phyloP scores from a whole-genome alignment of 2,329 filamentous ascomycete species.

The Pestalotiopsis sp. region DNA sequence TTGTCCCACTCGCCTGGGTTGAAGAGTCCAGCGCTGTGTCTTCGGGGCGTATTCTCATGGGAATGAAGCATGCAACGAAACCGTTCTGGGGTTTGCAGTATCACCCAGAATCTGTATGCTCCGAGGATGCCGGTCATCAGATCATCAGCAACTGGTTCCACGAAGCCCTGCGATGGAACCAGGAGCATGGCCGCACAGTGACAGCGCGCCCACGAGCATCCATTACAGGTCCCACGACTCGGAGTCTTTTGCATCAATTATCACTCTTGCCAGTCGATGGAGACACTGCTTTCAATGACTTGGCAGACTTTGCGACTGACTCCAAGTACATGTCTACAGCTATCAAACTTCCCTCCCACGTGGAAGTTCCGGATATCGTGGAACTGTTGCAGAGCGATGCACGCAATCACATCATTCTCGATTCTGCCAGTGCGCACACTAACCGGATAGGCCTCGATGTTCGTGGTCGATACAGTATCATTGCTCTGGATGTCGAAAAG shows the following conservation, averaged over 20 bases:
- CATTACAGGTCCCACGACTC: conserved; percentile 28
- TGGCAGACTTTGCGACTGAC: conserved; percentile 17
- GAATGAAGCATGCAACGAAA: conserved; percentile 64
- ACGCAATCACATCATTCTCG: conserved; percentile 58
- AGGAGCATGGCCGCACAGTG: conserved; percentile 16
- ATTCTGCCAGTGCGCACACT: conserved; percentile 59
- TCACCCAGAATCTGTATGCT: conserved; percentile 88
- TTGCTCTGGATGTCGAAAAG: conserved; percentile 65
- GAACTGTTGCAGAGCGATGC: conserved; percentile 47
- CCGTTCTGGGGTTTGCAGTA: conserved; percentile 91
- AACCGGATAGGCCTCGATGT: conserved; percentile 45
- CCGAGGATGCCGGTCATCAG: conserved; percentile 64
- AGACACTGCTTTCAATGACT: neutral
- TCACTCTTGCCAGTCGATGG: neutral
- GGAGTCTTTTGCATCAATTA: conserved; percentile 34
- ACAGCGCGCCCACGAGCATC: neutral
- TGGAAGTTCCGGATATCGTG: conserved; percentile 57
- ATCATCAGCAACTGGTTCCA: conserved; percentile 79
- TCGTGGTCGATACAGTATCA: conserved; percentile 71
- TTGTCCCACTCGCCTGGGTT: conserved; percentile 67
- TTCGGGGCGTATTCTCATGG: conserved; percentile 72
- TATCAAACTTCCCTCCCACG: conserved; percentile 46
- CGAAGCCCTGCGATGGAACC: conserved; percentile 62
- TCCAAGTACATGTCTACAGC: conserved; percentile 42
- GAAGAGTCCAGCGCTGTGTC: conserved; percentile 43